phyloP scores from a whole-genome alignment of 345 rosid species.

The Brassica nigra region DNA sequence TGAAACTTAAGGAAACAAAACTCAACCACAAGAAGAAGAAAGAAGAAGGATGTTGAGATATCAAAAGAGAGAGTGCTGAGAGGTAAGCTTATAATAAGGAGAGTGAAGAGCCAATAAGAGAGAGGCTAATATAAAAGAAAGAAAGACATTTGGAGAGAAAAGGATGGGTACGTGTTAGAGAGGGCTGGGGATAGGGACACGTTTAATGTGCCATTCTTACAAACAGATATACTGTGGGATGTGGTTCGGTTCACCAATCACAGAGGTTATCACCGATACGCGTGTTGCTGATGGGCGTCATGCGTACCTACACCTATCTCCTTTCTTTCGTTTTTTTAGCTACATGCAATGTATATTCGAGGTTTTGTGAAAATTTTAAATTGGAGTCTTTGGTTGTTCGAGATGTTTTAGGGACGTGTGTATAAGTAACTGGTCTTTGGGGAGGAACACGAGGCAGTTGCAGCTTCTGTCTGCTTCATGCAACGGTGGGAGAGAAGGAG shows the following conservation, averaged over 20 bases:
- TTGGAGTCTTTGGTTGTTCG: constrained; percentile 29
- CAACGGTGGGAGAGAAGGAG: constrained; percentile 40
- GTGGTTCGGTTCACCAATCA: constrained; percentile 51
- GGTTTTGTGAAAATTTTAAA: neutral
- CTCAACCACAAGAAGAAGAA: neutral
- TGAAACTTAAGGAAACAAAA: neutral
- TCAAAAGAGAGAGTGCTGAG: neutral
- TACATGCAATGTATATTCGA: constrained; percentile 34
- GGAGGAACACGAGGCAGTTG: constrained; percentile 41
- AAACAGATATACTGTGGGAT: constrained; percentile 7
- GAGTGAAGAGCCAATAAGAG: constrained; percentile 52
- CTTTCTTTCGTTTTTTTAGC: constrained; percentile 15
- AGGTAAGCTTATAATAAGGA: constrained; percentile 41
- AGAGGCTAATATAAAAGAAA: constrained; percentile 42
- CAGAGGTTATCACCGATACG: constrained; percentile 41
- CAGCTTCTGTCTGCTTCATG: constrained; percentile 51
- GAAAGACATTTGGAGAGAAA: constrained; percentile 55
- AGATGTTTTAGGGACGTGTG: constrained; percentile 13
- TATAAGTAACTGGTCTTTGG: constrained; percentile 8
- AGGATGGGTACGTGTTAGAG: constrained; percentile 79
- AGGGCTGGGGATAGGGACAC: constrained; percentile 47
- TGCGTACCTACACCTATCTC: constrained; percentile 87
- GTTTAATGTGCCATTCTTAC: constrained; percentile 49
- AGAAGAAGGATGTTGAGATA: constrained; percentile 45
- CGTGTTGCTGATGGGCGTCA: constrained; percentile 65